Evolutionary conservation across 2,329 filamentous ascomycete genomes (phyloP).

Genomic region (Calonectria leucothoes): DNA sequence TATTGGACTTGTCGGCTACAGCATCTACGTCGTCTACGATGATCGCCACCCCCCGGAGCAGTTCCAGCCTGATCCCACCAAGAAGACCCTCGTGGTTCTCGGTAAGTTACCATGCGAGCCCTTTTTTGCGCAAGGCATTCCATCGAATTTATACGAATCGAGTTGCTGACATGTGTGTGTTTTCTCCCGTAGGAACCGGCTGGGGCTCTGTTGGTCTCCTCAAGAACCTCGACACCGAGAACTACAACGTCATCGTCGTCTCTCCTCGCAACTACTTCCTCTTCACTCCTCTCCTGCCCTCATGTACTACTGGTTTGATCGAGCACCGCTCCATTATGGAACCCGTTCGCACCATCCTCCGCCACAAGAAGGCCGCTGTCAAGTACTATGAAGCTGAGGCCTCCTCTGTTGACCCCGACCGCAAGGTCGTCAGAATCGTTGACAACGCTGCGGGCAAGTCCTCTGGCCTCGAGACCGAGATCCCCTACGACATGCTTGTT

Average conservation of each 20-base stretch:
- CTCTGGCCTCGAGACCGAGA: constrained; percentile 83
- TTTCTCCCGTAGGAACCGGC: constrained; percentile 77
- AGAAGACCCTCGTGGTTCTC: constrained; percentile 97
- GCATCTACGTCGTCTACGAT: constrained; percentile 85
- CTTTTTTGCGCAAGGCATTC: background rate
- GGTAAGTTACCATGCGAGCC: constrained; percentile 66
- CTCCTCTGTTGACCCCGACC: constrained; percentile 92
- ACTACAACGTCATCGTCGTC: constrained; percentile 99
- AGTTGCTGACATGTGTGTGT: constrained; percentile 37
- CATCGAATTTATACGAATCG: constrained; percentile 23
- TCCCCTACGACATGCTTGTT: constrained; percentile 98
- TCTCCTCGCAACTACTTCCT: constrained; percentile 99
- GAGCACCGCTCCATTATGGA: constrained; percentile 99
- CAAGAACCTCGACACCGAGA: constrained; percentile 98
- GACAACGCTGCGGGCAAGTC: constrained; percentile 94
- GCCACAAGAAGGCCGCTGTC: constrained; percentile 92
- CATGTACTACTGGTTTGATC: constrained; percentile 96
- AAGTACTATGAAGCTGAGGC: constrained; percentile 99
- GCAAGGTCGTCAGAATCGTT: constrained; percentile 87
- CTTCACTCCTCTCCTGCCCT: constrained; percentile 96
- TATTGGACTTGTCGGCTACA: constrained; percentile 75
- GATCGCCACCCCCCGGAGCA: constrained; percentile 87
- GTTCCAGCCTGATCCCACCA: constrained; percentile 80
- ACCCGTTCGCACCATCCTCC: constrained; percentile 93
- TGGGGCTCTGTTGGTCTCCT: constrained; percentile 96